These are phyloP conservation scores for Hyaloraphidium curvatum DNA, from an alignment of 192 early-diverging fungal genomes.

Conservation along the genomic window DNA sequence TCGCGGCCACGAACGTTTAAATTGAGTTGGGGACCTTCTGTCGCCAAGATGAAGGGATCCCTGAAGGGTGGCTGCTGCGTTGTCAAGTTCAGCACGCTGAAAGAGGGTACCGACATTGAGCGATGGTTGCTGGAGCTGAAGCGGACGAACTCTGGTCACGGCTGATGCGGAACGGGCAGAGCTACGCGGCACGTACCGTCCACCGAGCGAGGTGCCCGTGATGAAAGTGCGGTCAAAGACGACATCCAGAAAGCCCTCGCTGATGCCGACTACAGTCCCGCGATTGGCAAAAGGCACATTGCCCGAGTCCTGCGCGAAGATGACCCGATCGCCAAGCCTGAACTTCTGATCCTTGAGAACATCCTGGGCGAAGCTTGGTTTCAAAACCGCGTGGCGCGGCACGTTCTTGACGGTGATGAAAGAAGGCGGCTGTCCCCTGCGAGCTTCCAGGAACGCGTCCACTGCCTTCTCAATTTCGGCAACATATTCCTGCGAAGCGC, in stretches of 20 bases:
- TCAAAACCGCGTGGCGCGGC: slow-evolving; percentile 36
- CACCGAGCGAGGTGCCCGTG: slow-evolving; percentile 55
- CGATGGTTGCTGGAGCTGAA: neutral
- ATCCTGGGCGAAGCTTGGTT: slow-evolving; percentile 53
- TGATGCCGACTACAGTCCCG: slow-evolving; percentile 70
- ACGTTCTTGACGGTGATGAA: slow-evolving; percentile 22
- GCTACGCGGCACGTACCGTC: slow-evolving; percentile 20
- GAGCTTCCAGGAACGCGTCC: slow-evolving; percentile 18
- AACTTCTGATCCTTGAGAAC: slow-evolving; percentile 58
- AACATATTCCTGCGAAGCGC: slow-evolving; percentile 26
- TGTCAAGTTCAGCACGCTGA: slow-evolving; percentile 54
- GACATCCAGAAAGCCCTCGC: slow-evolving; percentile 57
- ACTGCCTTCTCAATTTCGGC: slow-evolving; percentile 33
- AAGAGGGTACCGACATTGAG: slow-evolving; percentile 30
- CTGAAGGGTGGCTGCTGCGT: slow-evolving; percentile 32
- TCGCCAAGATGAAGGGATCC: no score
- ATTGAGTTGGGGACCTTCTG: no score
- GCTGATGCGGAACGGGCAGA: neutral
- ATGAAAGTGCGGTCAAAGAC: slow-evolving; percentile 72
- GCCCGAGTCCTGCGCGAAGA: slow-evolving; percentile 45
- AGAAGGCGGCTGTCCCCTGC: slow-evolving; percentile 4
- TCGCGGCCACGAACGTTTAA: no score
- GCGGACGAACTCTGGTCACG: neutral
- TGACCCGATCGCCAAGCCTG: slow-evolving; percentile 70
- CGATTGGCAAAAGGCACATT: slow-evolving; percentile 58